These are phyloP conservation scores for Onygenales sp. DNA, from an alignment of 2,329 filamentous ascomycete genomes.

Conservation along the genomic window DNA sequence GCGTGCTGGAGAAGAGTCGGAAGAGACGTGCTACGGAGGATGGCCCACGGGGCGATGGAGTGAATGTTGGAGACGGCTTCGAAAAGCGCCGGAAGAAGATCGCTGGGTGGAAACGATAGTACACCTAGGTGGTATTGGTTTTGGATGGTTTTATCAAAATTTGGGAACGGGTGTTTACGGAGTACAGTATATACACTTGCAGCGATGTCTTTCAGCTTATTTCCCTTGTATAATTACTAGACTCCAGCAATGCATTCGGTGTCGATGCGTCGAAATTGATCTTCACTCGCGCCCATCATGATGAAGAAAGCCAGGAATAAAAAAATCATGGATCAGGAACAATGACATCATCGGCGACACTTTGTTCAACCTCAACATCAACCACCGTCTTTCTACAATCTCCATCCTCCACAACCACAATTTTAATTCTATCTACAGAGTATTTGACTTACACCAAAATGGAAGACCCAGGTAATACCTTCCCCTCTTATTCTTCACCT, in stretches of 20 bases:
- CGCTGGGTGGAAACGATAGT: slow-evolving; percentile 28
- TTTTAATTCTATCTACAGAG: too few species aligned
- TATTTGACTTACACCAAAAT: slow-evolving; percentile 1
- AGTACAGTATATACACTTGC: background rate
- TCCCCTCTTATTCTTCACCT: background rate
- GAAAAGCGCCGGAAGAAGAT: slow-evolving; percentile 37
- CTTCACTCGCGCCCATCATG: too few species aligned
- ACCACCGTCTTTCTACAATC: background rate
- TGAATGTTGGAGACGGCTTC: slow-evolving; percentile 56
- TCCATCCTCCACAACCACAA: background rate
- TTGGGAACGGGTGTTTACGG: background rate
- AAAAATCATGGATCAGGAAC: background rate
- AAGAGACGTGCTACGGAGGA: slow-evolving; percentile 68
- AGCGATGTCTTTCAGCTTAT: too few species aligned
- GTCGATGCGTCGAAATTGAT: too few species aligned
- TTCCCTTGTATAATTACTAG: too few species aligned
- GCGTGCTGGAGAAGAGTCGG: slow-evolving; percentile 68
- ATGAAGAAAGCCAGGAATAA: too few species aligned
- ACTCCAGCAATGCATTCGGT: too few species aligned
- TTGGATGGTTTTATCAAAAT: background rate
- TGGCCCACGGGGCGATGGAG: slow-evolving; percentile 54
- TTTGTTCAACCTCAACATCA: background rate
- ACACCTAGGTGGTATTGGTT: background rate
- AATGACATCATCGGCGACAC: background rate
- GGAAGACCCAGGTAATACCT: slow-evolving; percentile 16